A percentile compares a stretch with the other conserved stretches of the same genome.
Evolutionary conservation across 108 stramenopile genomes (phyloP).

Genomic region (Nitzschia inconspicua): DNA sequence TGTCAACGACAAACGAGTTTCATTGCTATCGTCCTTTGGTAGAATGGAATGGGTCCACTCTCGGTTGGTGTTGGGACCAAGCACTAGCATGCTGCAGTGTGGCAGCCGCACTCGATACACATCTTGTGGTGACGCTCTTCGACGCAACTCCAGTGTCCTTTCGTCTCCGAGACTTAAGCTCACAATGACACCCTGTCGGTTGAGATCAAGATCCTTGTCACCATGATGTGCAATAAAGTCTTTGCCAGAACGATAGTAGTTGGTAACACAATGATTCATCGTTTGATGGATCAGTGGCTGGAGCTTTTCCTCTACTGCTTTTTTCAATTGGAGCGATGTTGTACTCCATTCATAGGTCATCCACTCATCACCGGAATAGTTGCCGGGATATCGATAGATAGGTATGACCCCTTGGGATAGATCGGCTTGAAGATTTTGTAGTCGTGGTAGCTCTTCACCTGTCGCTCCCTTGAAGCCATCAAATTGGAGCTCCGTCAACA

Average conservation of each 20-base stretch:
- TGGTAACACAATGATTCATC: conserved; percentile 81
- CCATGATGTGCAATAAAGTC: conserved; percentile 73
- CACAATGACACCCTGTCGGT: conserved; percentile 65
- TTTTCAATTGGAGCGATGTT: conserved; percentile 49
- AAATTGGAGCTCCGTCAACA: conserved; percentile 56
- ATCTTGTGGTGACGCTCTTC: conserved; percentile 55
- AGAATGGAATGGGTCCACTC: conserved; percentile 72
- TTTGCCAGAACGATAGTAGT: conserved; percentile 65
- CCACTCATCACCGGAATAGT: conserved; percentile 72
- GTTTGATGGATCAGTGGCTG: conserved; percentile 55
- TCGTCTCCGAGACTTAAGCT: conserved; percentile 63
- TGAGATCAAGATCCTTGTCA: conserved; percentile 77
- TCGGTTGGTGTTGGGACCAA: conserved; percentile 67
- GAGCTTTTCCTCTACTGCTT: conserved; percentile 53
- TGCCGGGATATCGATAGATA: conserved; percentile 74
- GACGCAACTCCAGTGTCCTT: conserved; percentile 57
- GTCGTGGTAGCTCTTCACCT: conserved; percentile 54
- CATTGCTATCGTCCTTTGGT: conserved; percentile 26
- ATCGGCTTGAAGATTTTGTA: conserved; percentile 78
- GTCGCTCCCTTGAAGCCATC: conserved; percentile 64
- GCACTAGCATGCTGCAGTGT: conserved; percentile 66
- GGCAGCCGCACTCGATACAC: conserved; percentile 50
- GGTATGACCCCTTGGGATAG: conserved; percentile 42
- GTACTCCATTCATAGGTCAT: conserved; percentile 62
- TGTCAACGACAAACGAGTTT: conserved; percentile 60